These are phyloP conservation scores for Angophora floribunda DNA, from an alignment of 345 rosid genomes.

Conservation along the genomic window DNA sequence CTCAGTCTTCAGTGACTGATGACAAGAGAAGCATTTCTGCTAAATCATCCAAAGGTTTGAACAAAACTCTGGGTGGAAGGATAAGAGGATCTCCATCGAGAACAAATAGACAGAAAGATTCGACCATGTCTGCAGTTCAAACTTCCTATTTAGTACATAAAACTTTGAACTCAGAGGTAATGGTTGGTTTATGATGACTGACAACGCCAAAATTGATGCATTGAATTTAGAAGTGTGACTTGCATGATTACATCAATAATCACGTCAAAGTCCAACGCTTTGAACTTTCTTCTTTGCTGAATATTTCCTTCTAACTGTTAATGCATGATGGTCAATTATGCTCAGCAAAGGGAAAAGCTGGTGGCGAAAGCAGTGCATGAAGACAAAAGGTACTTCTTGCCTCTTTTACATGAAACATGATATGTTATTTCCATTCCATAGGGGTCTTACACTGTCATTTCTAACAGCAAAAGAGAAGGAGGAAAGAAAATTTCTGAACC, in stretches of 20 bases:
- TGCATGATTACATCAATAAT: neutral
- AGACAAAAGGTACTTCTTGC: slow-evolving; percentile 34
- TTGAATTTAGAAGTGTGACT: neutral
- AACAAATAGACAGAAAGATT: slow-evolving; percentile 13
- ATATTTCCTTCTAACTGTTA: neutral
- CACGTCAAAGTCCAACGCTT: neutral
- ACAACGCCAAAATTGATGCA: neutral
- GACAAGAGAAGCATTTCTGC: neutral
- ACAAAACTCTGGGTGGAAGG: slow-evolving; percentile 9
- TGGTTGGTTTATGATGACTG: neutral
- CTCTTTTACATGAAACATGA: neutral
- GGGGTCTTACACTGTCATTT: neutral
- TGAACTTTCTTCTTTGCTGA: neutral
- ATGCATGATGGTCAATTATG: neutral
- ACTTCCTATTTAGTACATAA: slow-evolving; percentile 3
- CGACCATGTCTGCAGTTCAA: slow-evolving; percentile 8
- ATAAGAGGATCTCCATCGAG: slow-evolving; percentile 19
- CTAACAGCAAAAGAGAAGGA: slow-evolving; percentile 29
- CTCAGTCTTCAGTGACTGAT: slow-evolving; percentile 10
- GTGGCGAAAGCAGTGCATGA: slow-evolving; percentile 19
- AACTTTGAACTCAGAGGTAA: slow-evolving; percentile 24
- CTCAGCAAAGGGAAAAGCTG: slow-evolving; percentile 28
- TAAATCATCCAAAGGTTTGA: slow-evolving; percentile 9
- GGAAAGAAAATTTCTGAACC: slow-evolving; percentile 32
- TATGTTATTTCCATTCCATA: neutral